Evolutionary conservation across 352 stramenopile species (phyloP).

Genomic region (Globisporangium irregulare): DNA sequence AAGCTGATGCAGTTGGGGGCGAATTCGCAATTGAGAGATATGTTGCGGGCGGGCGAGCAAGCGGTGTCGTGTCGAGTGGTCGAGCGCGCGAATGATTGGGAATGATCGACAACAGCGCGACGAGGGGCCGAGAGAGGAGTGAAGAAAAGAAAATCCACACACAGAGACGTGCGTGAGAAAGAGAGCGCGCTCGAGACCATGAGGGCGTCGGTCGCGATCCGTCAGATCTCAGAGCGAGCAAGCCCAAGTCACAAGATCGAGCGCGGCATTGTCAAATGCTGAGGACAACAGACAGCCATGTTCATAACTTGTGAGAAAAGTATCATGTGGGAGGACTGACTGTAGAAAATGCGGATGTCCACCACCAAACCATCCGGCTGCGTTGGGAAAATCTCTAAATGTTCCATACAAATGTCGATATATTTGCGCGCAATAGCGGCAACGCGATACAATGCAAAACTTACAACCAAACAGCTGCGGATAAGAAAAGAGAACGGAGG

Average conservation of each 20-base stretch:
- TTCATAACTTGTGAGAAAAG: neutral
- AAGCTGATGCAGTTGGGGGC: conserved; percentile 6
- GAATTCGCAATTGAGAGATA: conserved; percentile 16
- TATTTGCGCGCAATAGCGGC: neutral
- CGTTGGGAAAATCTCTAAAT: neutral
- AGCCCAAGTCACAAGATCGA: neutral
- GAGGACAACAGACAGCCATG: neutral
- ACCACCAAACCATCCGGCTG: neutral
- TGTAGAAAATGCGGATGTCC: neutral
- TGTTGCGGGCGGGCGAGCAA: neutral
- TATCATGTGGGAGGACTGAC: neutral
- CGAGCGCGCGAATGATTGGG: neutral
- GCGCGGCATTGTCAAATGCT: neutral
- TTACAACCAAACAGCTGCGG: neutral
- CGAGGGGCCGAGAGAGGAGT: neutral
- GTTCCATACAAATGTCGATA: neutral
- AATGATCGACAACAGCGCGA: conserved; percentile 6
- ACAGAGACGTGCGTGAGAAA: neutral
- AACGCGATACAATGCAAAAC: conserved; percentile 1
- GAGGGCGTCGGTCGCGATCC: conserved; percentile 5
- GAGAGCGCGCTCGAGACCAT: neutral
- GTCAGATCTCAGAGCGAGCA: conserved; percentile 3
- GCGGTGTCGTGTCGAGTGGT: neutral
- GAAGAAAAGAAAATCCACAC: conserved; percentile 8
- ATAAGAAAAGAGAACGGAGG: neutral